phyloP scores from a whole-genome alignment of 352 stramenopile species.

The Phytophthora meadii region DNA sequence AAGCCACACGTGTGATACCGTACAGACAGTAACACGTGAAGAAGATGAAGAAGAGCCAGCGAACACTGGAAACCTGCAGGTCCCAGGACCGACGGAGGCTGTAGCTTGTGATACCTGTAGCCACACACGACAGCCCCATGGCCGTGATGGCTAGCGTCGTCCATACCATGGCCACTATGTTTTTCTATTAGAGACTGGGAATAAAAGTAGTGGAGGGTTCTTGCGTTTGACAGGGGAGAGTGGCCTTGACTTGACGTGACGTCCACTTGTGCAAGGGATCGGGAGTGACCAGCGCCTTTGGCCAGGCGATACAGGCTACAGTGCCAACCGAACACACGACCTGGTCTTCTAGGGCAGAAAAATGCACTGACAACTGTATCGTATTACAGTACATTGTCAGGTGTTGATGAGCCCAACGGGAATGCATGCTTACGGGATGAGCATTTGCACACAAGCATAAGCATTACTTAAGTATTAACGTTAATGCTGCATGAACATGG shows the following conservation, averaged over 20 bases:
- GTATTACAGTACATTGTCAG: neutral
- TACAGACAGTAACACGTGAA: constrained; percentile 52
- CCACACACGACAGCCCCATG: constrained; percentile 40
- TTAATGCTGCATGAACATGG: no score
- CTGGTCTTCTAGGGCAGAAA: neutral
- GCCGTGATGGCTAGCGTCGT: constrained; percentile 37
- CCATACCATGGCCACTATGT: constrained; percentile 39
- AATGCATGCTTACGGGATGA: no score
- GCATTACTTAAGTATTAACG: no score
- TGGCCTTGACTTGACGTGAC: no score
- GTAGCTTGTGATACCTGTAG: constrained; percentile 49
- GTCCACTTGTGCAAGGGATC: neutral
- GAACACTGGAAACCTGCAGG: constrained; percentile 51
- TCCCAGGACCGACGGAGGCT: constrained; percentile 49
- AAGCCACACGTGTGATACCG: constrained; percentile 37
- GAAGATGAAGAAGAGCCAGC: constrained; percentile 64
- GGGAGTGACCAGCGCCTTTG: neutral
- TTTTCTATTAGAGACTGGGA: neutral
- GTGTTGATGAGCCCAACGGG: neutral
- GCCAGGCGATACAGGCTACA: neutral
- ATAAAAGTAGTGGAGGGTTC: no score
- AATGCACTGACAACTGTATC: neutral
- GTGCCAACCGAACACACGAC: constrained; percentile 1
- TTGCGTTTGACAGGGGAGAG: no score
- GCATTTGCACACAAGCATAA: no score